Conservation (phyloP, 1,284 basidiomycete species). For the Schizophyllum amplum region DNA sequence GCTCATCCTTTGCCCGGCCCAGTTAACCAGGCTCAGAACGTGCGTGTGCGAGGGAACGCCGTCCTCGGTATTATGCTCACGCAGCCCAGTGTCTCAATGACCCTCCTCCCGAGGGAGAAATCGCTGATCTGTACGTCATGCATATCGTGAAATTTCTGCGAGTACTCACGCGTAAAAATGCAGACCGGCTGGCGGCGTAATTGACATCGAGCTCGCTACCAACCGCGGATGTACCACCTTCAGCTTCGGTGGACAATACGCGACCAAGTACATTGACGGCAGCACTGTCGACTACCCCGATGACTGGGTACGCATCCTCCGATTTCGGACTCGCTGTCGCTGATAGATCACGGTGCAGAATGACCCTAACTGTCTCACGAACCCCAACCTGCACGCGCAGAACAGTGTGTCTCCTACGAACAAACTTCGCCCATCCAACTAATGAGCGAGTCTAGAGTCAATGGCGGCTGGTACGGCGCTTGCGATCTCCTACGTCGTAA, state of each 20-base stretch:
- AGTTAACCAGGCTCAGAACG: not conserved
- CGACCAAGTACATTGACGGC: constrained; percentile 33
- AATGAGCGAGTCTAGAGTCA: constrained; percentile 4
- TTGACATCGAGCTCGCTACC: constrained; percentile 34
- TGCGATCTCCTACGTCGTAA: constrained; percentile 35
- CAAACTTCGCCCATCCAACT: not conserved
- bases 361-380: constrained; percentile 25
- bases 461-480: constrained; percentile 38
- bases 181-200: constrained; percentile 36
- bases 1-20: no score
- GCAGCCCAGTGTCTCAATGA: not conserved
- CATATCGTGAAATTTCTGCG: not conserved
- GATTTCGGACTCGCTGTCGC: not conserved
- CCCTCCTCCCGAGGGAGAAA: constrained; percentile 34
- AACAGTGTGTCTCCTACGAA: not conserved
- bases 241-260: constrained; percentile 26
- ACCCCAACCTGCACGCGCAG: constrained; percentile 21
- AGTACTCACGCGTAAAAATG: not conserved
- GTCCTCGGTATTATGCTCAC: not conserved
- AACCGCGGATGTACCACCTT: constrained; percentile 34
- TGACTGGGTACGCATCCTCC: constrained; percentile 13
- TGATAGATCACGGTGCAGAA: not conserved
- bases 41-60: not conserved
- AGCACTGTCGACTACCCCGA: constrained; percentile 21
- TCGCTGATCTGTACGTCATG: constrained; percentile 34